Percentiles rank a stretch among this genome's conserved stretches.
Conservation (phyloP, 164 flowering plant species). For the Akebia trifoliata region DNA sequence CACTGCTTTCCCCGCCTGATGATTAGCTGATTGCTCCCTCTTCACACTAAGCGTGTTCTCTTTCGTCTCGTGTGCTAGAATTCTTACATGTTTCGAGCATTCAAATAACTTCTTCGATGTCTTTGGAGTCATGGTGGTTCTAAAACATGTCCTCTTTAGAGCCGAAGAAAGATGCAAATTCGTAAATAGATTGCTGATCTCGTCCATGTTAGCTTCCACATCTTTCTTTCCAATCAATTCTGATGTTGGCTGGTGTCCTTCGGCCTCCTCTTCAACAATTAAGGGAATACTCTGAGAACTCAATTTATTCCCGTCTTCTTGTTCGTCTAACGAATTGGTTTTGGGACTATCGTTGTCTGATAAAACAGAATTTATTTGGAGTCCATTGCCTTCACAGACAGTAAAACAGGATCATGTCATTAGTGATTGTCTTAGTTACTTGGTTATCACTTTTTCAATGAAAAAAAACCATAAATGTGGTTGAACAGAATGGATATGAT, state of each 20-base stretch:
- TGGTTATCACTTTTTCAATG: too few species aligned
- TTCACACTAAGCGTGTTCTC: background rate
- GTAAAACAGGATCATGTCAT: too few species aligned
- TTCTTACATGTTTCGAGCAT: background rate
- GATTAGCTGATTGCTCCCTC: background rate
- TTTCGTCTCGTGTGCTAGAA: background rate
- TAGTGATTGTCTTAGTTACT: too few species aligned
- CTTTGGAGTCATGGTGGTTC: background rate
- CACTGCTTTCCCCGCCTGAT: background rate
- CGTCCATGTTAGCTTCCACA: background rate
- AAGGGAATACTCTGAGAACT: background rate
- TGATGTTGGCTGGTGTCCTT: too few species aligned
- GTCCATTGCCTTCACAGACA: background rate
- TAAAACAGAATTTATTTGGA: background rate
- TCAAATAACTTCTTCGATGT: constrained; percentile 2
- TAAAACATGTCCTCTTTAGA: background rate
- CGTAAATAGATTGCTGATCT: background rate
- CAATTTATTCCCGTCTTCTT: background rate
- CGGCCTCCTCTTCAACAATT: background rate
- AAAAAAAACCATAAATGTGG: background rate
- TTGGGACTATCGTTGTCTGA: background rate
- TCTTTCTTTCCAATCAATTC: background rate
- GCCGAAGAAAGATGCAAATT: constrained; percentile 1
- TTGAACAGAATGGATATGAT: background rate
- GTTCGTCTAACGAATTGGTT: background rate